phyloP scores from a whole-genome alignment of 805 yeast genomes.

The Sugiyamaella smithiae region DNA sequence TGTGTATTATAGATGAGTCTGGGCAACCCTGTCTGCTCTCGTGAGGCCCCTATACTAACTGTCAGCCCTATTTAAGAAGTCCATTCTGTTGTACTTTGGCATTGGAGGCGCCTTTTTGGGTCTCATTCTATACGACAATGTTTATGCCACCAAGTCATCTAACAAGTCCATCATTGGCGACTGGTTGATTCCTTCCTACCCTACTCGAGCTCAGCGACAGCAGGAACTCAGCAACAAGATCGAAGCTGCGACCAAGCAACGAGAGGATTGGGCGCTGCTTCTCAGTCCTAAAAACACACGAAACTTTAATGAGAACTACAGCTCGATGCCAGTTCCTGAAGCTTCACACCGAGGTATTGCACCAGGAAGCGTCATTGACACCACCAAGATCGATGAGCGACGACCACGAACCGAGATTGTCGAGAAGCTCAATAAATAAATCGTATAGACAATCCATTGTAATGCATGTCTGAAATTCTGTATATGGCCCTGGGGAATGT shows the following conservation, averaged over 20 bases:
- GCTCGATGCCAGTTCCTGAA: slow-evolving; percentile 32
- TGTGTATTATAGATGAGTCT: slow-evolving; percentile 2
- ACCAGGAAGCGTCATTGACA: slow-evolving; percentile 26
- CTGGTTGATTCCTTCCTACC: slow-evolving; percentile 21
- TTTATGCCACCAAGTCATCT: slow-evolving; percentile 13
- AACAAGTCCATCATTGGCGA: slow-evolving; percentile 23
- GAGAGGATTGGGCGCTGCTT: slow-evolving; percentile 17
- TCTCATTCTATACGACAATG: slow-evolving; percentile 21
- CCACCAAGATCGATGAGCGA: slow-evolving; percentile 28
- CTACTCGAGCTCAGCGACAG: slow-evolving; percentile 15
- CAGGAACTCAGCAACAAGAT: slow-evolving; percentile 5
- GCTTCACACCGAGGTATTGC: slow-evolving; percentile 28
- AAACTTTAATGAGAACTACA: slow-evolving; percentile 20
- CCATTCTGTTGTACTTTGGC: slow-evolving; percentile 5
- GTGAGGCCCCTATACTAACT: too few relatives aligned
- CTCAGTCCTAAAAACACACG: slow-evolving; percentile 20
- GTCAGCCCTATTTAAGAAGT: slow-evolving; percentile 11
- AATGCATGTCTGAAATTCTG: too few relatives aligned
- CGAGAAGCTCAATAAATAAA: slow-evolving; percentile 3
- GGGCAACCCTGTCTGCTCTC: too few relatives aligned
- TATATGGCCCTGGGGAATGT: too few relatives aligned
- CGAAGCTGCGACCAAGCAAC: slow-evolving; percentile 12
- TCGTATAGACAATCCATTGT: too few relatives aligned
- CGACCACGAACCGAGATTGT: slow-evolving; percentile 25
- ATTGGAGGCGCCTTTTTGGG: slow-evolving; percentile 19